Base-by-base conservation (phyloP, 2,329 filamentous ascomycete genomes). In the Colletotrichum graminicola region DNA sequence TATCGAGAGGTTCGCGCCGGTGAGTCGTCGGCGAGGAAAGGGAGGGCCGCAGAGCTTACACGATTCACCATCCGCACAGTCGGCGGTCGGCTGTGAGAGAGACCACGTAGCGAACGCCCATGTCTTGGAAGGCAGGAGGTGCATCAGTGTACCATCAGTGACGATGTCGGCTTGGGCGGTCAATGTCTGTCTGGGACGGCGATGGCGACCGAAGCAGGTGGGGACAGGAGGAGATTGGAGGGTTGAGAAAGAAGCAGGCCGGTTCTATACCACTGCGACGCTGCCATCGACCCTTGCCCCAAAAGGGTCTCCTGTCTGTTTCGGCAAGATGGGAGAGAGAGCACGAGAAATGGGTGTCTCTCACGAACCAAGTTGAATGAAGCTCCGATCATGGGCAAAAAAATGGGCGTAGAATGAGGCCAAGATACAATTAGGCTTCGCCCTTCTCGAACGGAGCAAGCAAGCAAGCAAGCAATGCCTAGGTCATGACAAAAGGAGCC, bases 181-280 rank as follows among this genome's bases (percentile, higher is more conserved):
- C 29, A 21, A 32, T 4, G 34, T 36, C 10, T 11, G 45, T n/a
- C 18, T 34, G 26, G 60, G 29, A 34, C 36, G 56, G 47, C 11
- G 32, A 36, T 62, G 56, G 26, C 39, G 54, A 21, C 49, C 8
- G 39, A n/a, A 52, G 29, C 21, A 54, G 60, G 69, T 60, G 65
- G 69, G 43, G 65, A 62, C 45, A 47, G 43, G 16, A 72, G 60
- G 59, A 72, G 41, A 72, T 72, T 71, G 63, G 65, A 72, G 69
- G 69, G 54, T 49, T 43, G 29, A n/a, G 36, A 41, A 23, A 47
- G 59, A 64, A 56, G 69, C 65, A 49, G 34, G n/a, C 43, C 43
- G 52, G 41, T 18, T 57, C 51, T 54, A 39, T 68, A 52, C 39
- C 52, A 64, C 60, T 72, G 55, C 69, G 69, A 55, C 65, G 68